Evolutionary conservation across 495 filamentous ascomycete genomes (phyloP), one percentile per base, ranked within the genome.

Genomic region (Penicillium salamii): DNA sequence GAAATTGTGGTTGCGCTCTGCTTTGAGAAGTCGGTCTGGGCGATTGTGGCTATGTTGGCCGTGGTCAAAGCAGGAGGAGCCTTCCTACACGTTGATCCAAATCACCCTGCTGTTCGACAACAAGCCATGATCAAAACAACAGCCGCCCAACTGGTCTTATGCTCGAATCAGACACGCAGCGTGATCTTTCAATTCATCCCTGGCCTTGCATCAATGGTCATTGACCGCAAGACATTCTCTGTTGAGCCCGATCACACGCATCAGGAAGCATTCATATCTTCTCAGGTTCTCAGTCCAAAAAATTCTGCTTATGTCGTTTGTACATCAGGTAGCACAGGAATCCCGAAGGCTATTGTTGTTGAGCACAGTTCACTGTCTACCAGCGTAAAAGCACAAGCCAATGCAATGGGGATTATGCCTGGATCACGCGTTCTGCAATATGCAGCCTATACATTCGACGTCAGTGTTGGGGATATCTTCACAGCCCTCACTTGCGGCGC

Each of bases 71-170:
- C 55, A 7, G 64, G 66, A 1, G 72, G 61, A 7, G 74, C 71
- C 7, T 78, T 63, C 43, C 65, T 76, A 14, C 58, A 65, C 3
- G 47, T 79, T 0, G 76, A 80, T 49, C 63, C 68, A 12, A 47
- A 61, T 19, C 63, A 75, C 46, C 74, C 67, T 0, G 35, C 46
- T 6, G 28, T 41, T 38, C 58, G 66, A 3, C 45, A 71, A 17
- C 37, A 62, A 26, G 41, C 39, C 13, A 59, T 68, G 5, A 19
- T 63, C 18, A 41, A 52, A 5, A 52, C 59, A 14, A 40, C 28
- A 21, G 12, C 57, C 7, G 24, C 24, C 24, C n/a, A n/a, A n/a
- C n/a, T n/a, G n/a, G n/a, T n/a, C n/a, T n/a, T n/a, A n/a, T n/a
- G n/a, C n/a, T n/a, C n/a, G n/a, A n/a, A n/a, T n/a, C n/a, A n/a